Base-by-base conservation (phyloP, 129 eudicot species). In the Scalesia atractyloides region DNA sequence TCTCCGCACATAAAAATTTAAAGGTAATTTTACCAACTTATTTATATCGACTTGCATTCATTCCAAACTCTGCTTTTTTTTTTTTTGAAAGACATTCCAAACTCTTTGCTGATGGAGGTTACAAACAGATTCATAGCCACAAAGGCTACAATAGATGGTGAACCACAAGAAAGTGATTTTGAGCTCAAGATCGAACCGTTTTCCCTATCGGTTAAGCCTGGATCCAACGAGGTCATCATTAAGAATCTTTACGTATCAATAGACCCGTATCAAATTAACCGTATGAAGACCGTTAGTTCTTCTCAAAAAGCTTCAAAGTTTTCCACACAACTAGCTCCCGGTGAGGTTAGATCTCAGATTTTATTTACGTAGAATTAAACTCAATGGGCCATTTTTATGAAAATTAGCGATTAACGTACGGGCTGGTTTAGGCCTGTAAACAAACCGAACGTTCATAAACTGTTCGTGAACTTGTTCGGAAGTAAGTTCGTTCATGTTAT, bases 231-330 rank as follows among this genome's bases (percentile, higher is more conserved):
- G 43, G 78, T 92, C 48, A 36, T 92, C 12, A 86, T 92, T 13
- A 86, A 92, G 61, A 83, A 83, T 78, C 78, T 92, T 6, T 85
- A 88, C 22, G 80, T 91, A 13, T 91, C 96, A 0, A 85, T 91
- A 44, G 97, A 91, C 65, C 97, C 93, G 0, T 88, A 86, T 72
- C 93, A 91, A 33, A 6, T 91, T 24, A 91, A 91, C 72, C 82
- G 97, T 15, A 88, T 92, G 97, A 92, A 92, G 81, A 74, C 59
- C 14, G 33, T 22, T 3, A 86, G 94, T 70, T 76, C 89, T 58
- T 84, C 94, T 2, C 94, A 86, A 53, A 79, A 72, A 15, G 50
- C 90, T 11, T 68, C 82, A 2, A 56, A 15, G 7, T 82, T 76
- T 49, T 77, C 91, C 2, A 7, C 51, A 1, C 68, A 39, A 30